Base-by-base conservation (phyloP, 1,139 yeast species). In the Meyerozyma guilliermondii region DNA sequence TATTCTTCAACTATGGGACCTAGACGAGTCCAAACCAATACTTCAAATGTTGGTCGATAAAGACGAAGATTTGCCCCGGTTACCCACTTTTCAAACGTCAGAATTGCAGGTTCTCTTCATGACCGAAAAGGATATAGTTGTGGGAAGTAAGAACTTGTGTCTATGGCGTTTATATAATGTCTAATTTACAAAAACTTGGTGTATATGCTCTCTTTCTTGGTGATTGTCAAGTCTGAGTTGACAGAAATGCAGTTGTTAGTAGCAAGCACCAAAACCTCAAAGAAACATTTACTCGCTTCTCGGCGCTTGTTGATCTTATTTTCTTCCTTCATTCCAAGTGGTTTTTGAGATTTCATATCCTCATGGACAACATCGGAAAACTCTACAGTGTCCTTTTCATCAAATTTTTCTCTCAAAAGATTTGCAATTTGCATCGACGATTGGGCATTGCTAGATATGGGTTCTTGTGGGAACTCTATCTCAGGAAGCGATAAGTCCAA, bases 211-310 rank as follows among this genome's bases (percentile, higher is more conserved):
- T 73, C 73, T 53, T 76, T 82, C 5, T 81, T 68, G 17, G 67
- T 59, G 36, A 88, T 72, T 13, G 58, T 54, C 43, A 89, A 82
- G 31, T 75, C 78, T 2, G 89, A 96, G 26, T 76, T 63, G 38
- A 89, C 61, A 18, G 70, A 65, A 40, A 89, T 66, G 41, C 91
- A 83, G 52, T 85, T 92, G 44, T 81, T 73, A 7, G 95, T 85
- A 1, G 96, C 95, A 49, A 89, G 68, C 1, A 88, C 92, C 53
- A 91, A 70, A 58, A 89, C 62, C 58, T 89, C 95, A 56, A 89
- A 88, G 62, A 89, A 89, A 49, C 87, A 77, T 54, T 80, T 78
- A 8, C 89, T 78, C 1, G 91, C 92, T 52, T 83, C 82, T 48
- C 70, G 70, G 52, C 75, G 78, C 39, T 74, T 69, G 45, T 69